These are phyloP conservation scores for Leccinum boreale DNA, from an alignment of 768 basidiomycete genomes.

Conservation along the genomic window DNA sequence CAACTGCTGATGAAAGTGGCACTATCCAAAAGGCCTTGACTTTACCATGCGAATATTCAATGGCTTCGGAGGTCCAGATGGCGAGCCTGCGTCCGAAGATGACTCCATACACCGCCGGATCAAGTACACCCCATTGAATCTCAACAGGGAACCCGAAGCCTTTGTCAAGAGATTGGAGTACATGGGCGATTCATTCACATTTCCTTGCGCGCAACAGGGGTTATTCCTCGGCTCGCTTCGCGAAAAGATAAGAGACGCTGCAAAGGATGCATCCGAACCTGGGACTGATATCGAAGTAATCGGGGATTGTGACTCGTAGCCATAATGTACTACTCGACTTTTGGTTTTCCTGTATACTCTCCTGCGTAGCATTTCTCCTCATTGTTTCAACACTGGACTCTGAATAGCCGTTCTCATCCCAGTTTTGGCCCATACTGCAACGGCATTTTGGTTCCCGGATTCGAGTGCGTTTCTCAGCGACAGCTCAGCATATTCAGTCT, in stretches of 20 bases:
- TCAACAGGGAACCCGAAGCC: conserved; percentile 58
- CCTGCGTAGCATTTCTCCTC: conserved; percentile 7
- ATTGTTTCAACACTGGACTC: not conserved
- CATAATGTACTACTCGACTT: not conserved
- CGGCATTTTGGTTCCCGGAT: conserved; percentile 40
- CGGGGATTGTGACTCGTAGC: conserved; percentile 12
- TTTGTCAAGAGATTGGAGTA: conserved; percentile 62
- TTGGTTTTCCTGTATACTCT: conserved; percentile 16
- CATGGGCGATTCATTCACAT: conserved; percentile 63
- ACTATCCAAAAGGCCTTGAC: conserved; percentile 44
- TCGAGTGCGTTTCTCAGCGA: conserved; percentile 38
- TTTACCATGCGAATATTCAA: conserved; percentile 55
- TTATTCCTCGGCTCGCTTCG: conserved; percentile 64
- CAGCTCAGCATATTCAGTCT: conserved; percentile 55
- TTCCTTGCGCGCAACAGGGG: conserved; percentile 61
- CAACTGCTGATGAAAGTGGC: conserved; percentile 4
- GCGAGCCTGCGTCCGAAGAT: conserved; percentile 33
- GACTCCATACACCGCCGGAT: conserved; percentile 31
- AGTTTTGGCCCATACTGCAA: conserved; percentile 56
- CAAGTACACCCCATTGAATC: conserved; percentile 59
- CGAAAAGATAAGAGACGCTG: conserved; percentile 44
- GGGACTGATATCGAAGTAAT: conserved; percentile 27
- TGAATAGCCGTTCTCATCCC: conserved; percentile 31
- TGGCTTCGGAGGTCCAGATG: conserved; percentile 31
- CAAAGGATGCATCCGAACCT: conserved; percentile 20